Conservation (phyloP, 768 basidiomycete species). For the Exidia glandulosa region DNA sequence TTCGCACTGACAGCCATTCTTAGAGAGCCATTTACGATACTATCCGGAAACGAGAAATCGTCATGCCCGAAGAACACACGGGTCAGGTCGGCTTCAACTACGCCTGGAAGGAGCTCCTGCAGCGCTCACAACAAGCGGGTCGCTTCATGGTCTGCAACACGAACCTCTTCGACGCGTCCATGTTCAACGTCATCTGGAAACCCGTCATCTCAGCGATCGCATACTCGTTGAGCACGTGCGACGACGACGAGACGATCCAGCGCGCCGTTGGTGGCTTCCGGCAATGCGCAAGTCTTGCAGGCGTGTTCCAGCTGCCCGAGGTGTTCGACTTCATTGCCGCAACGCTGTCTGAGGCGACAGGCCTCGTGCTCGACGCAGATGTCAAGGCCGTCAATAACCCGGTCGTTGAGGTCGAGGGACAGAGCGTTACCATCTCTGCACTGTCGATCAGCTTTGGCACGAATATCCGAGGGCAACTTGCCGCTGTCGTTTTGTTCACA, state of each 20-base stretch:
- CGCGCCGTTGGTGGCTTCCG: slow-evolving; percentile 91
- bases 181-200: slow-evolving; percentile 93
- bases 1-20: background rate
- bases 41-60: slow-evolving; percentile 86
- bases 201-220: slow-evolving; percentile 89
- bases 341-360: slow-evolving; percentile 86
- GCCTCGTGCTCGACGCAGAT: slow-evolving; percentile 64
- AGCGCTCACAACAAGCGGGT: slow-evolving; percentile 75
- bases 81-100: slow-evolving; percentile 97
- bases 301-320: slow-evolving; percentile 80
- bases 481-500: slow-evolving; percentile 94
- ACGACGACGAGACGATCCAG: slow-evolving; percentile 95
- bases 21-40: slow-evolving; percentile 89
- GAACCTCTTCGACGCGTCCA: slow-evolving; percentile 71
- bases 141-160: slow-evolving; percentile 67
- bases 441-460: slow-evolving; percentile 90
- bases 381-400: slow-evolving; percentile 70
- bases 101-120: slow-evolving; percentile 92
- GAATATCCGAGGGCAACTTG: slow-evolving; percentile 89
- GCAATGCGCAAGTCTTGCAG: slow-evolving; percentile 89
- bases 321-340: slow-evolving; percentile 95
- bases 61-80: slow-evolving; percentile 96
- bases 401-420: slow-evolving; percentile 79
- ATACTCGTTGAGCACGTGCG: slow-evolving; percentile 90
- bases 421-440: slow-evolving; percentile 81